Evolutionary conservation across 2,329 filamentous ascomycete genomes (phyloP).

Genomic region (Fusarium keratoplasticum): DNA sequence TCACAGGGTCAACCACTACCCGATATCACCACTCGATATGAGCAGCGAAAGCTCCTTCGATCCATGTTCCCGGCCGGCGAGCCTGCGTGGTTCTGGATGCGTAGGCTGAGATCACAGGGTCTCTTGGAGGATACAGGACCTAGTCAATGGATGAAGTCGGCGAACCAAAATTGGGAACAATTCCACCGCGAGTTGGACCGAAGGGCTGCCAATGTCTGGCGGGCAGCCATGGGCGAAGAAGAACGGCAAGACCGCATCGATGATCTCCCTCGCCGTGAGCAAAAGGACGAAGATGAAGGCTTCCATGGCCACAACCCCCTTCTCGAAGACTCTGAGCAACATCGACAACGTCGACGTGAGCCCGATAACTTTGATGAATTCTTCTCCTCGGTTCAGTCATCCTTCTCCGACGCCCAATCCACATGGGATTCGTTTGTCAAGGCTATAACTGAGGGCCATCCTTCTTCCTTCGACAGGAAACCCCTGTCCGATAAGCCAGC

Average conservation of each 20-base stretch:
- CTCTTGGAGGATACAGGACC: constrained; percentile 50
- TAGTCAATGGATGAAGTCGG: constrained; percentile 20
- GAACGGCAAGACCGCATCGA: constrained; percentile 15
- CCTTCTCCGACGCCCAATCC: constrained; percentile 51
- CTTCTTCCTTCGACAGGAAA: constrained; percentile 12
- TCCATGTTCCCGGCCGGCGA: constrained; percentile 55
- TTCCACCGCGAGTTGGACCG: constrained; percentile 49
- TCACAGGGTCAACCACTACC: constrained; percentile 57
- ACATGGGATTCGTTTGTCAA: constrained; percentile 57
- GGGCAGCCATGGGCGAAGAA: constrained; percentile 25
- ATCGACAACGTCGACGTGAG: constrained; percentile 14
- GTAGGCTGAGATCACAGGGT: constrained; percentile 51
- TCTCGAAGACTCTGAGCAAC: constrained; percentile 18
- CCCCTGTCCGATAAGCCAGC: constrained; percentile 13
- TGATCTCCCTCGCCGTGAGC: constrained; percentile 24
- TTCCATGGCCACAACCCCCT: constrained; percentile 10
- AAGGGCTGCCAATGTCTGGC: constrained; percentile 46
- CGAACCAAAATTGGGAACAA: constrained; percentile 43
- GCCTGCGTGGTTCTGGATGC: constrained; percentile 57
- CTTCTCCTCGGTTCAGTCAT: constrained; percentile 53
- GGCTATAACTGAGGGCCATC: constrained; percentile 43
- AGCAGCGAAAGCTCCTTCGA: constrained; percentile 52
- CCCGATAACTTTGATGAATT: constrained; percentile 56
- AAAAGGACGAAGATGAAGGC: constrained; percentile 22
- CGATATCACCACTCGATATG: constrained; percentile 51